Percentiles rank a stretch among this genome's conserved stretches.
These are phyloP conservation scores for Dactylellina leptospora DNA, from an alignment of 2,329 filamentous ascomycete species.

Conservation along the genomic window DNA sequence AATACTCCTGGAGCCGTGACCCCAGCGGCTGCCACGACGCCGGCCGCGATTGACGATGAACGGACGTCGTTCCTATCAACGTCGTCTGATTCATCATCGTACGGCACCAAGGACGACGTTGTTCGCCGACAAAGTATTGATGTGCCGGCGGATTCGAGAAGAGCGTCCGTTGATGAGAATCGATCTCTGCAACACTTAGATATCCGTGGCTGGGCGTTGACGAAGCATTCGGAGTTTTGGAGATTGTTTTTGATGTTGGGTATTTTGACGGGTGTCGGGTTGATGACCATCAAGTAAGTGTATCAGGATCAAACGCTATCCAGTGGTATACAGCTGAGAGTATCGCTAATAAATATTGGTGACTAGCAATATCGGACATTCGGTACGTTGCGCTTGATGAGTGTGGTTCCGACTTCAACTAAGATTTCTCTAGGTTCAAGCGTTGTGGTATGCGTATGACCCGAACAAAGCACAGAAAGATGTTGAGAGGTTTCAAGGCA, in stretches of 20 bases:
- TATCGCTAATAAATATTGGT: background rate
- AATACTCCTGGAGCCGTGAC: constrained; percentile 43
- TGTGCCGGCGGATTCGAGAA: constrained; percentile 57
- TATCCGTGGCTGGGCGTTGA: constrained; percentile 82
- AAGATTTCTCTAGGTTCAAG: constrained; percentile 67
- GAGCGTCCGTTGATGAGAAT: constrained; percentile 48
- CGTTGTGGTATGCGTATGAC: constrained; percentile 88
- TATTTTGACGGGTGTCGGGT: constrained; percentile 86
- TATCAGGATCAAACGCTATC: background rate
- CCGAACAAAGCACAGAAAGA: constrained; percentile 75
- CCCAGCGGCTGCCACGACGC: constrained; percentile 28
- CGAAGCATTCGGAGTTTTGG: constrained; percentile 83
- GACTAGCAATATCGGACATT: constrained; percentile 80
- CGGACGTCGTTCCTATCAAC: constrained; percentile 81
- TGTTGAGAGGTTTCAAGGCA: constrained; percentile 80
- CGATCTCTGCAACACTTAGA: constrained; percentile 67
- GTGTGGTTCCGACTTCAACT: background rate
- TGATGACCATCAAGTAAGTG: constrained; percentile 98
- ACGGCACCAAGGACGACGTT: constrained; percentile 55
- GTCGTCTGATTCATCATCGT: constrained; percentile 63
- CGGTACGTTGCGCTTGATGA: constrained; percentile 47
- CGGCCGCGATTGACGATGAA: constrained; percentile 67
- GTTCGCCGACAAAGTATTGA: constrained; percentile 67
- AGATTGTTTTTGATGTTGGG: constrained; percentile 87
- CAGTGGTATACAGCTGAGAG: background rate